Base-by-base conservation (phyloP, 176 grass and related monocot genomes). In the Poa pratensis region DNA sequence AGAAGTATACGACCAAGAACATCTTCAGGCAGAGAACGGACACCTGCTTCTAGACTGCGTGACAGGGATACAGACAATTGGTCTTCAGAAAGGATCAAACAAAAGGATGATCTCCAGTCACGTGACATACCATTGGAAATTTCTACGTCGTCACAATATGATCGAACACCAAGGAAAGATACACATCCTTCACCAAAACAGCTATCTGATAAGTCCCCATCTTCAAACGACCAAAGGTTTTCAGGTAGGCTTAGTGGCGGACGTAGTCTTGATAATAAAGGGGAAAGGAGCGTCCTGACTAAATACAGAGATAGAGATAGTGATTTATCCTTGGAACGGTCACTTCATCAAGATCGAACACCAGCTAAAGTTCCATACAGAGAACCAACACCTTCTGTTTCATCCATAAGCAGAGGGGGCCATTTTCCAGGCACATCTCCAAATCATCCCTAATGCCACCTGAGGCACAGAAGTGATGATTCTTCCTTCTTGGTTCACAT, bases 281-380 rank as follows among this genome's bases (percentile, higher is more conserved):
- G 84, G 80, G 90, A 85, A 81, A 92, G 85, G 63, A 82, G 62
- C 40, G 73, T 26, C 57, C 69, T 77, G 69, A 91, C 84, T 8
- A 99, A 92, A 86, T 93, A 99, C 75, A 86, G 92, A 86, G 94
- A 99, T 58, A 77, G 90, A 78, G 90, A 95, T 75, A 80, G 89
- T 76, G 94, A 93, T 18, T 53, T 86, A 28, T 76, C 84, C 52
- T 77, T 84, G 64, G 96, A 98, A 49, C 76, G 84, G 57, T 51
- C 77, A 51, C 75, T 88, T 84, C 80, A 86, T 82, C 90, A 90
- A 87, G 90, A 91, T 81, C 74, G 81, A 40, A 79, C 86, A 80
- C 82, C 84, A 89, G 52, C 78, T 86, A 86, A 91, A 85, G 68
- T 60, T 84, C 57, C 79, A 2, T 81, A 88, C 82, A 92, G 91